Conservation (phyloP, 1,139 yeast species). For the Sugiyamaella castrensis region DNA sequence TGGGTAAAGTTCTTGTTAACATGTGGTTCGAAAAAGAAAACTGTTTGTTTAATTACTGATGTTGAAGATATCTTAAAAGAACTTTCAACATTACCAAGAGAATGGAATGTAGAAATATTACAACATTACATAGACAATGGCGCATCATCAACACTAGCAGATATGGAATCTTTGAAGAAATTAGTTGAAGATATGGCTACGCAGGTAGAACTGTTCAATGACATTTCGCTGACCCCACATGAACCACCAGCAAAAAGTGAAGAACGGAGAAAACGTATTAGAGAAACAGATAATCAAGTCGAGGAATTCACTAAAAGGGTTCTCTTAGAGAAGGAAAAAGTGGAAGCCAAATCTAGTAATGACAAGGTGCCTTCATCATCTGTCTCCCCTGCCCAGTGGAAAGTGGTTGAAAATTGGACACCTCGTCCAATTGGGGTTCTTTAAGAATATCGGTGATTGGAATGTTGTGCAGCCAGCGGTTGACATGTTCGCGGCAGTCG, state of each 20-base stretch:
- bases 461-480: too few relatives aligned
- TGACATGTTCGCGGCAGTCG: too few relatives aligned
- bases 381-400: constrained; percentile 14
- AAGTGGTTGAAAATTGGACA: constrained; percentile 22
- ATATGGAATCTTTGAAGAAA: not conserved
- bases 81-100: constrained; percentile 3
- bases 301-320: constrained; percentile 19
- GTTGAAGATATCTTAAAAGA: constrained; percentile 9
- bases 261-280: constrained; percentile 14
- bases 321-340: constrained; percentile 3
- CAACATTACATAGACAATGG: constrained; percentile 6
- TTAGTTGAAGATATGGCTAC: constrained; percentile 17
- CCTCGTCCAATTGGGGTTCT: constrained; percentile 30
- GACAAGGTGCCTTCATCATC: not conserved
- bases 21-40: not conserved
- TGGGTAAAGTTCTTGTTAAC: constrained; percentile 11
- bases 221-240: constrained; percentile 2
- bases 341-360: not conserved
- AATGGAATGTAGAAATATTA: constrained; percentile 19
- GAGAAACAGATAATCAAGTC: constrained; percentile 19
- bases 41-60: not conserved
- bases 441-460: constrained; percentile 14
- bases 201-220: constrained; percentile 3
- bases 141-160: not conserved
- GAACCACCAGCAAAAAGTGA: not conserved